Evolutionary conservation across 345 rosid genomes (phyloP), one percentile per base, ranked within the genome.

Genomic region (Xanthoceras sorbifolium): DNA sequence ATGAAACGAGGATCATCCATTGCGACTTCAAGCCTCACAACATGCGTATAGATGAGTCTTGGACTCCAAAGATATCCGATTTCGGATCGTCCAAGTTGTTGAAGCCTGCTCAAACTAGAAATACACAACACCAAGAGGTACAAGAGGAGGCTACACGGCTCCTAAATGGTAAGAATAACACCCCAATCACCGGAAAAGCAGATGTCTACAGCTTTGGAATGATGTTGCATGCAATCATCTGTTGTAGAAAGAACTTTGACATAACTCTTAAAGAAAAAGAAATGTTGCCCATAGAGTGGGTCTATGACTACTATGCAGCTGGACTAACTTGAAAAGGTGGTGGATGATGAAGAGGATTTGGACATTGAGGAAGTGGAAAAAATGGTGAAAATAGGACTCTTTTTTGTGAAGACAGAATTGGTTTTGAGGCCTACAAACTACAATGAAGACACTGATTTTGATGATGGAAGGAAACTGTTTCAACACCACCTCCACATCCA

Each of bases 91-190:
- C 67, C 1, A 71, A 71, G 71, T 60, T 78, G 0, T 25, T 64
- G 40, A 71, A 64, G 62, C 80, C 72, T 18, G 66, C 71, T 67
- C 76, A 77, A 64, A 77, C 71, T 0, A 77, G 71, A 52, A 77
- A 17, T 77, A 23, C 66, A 64, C 57, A 17, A 12, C 5, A 7
- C 6, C 17, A 18, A 71, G 69, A 61, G 80, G 69, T 32, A 77
- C 80, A 23, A 60, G n/a, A n/a, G n/a, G 52, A 31, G 42, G 75
- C 1, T 69, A 61, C 36, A 12, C 18, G 6, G 63, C 79, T 20
- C 79, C 63, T 8, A 62, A 76, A 34, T 63, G 75, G 80, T 63
- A 62, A 64, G 5, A 46, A 34, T 20, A 34, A 48, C 40, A 32
- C 6, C 8, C 69, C 74, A 1, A 25, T 77, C 6, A 61, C 75